Base-by-base conservation (phyloP, 345 rosid species). In the Euphorbia tirucalli region DNA sequence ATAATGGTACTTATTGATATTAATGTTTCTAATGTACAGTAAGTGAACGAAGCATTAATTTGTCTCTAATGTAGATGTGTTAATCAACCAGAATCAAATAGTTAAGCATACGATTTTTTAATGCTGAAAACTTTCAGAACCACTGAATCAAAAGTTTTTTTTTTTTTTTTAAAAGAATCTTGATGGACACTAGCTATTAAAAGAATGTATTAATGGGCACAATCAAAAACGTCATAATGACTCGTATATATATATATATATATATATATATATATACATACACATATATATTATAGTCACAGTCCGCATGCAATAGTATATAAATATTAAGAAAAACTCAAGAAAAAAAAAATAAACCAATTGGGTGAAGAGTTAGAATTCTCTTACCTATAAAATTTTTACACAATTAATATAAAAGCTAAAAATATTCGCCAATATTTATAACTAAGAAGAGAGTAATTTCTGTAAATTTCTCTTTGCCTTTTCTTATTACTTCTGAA, bases 191-290 rank as follows among this genome's bases (percentile, higher is more conserved):
- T 32, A 37, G 22, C 48, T 11, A 30, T 50, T 54, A 35, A 21
- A 18, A 32, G 37, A 9, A 54, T 2, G 22, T 21, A 5, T 22
- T 14, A 10, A 25, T 11, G 71, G 61, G 55, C 72, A 69, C 39
- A 69, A 35, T 69, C 72, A 69, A 56, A 48, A 55, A 69, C 37
- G 50, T 37, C 37, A 69, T 56, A 22, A 43, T 68, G 71, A 16
- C 32, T 55, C 32, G 49, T 35, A 55, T 6, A 39, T 32, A 55
- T n/a, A n/a, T n/a, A n/a, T n/a, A n/a, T n/a, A n/a, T n/a, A n/a
- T n/a, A n/a, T n/a, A n/a, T n/a, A n/a, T 52, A 22, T 16, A 59
- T 30, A 25, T 32, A 27, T 24, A 5, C 7, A 44, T 27, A 14
- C 14, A 13, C n/a, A n/a, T n/a, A n/a, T n/a, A n/a, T n/a, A n/a